Evolutionary conservation across 768 basidiomycete genomes (phyloP), one percentile per base, ranked within the genome.

Genomic region (Hericium rajendrae): DNA sequence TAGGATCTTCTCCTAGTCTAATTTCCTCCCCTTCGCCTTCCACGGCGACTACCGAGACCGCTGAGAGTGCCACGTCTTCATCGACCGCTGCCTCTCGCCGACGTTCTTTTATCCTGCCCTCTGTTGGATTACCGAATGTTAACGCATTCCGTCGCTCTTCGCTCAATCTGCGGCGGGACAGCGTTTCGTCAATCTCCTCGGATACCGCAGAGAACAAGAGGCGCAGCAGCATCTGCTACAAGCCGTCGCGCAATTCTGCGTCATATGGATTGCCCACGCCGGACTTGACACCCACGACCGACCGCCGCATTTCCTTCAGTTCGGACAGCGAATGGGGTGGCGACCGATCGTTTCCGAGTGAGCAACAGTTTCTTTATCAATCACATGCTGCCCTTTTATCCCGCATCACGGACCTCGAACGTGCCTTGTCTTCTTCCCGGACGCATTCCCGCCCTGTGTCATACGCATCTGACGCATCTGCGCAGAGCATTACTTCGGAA

Each of bases 321-420:
- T 67, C 64, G 38, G 71, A 70, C 48, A 68, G 68, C 51, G 67
- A 67, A 48, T 64, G 64, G 43, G 59, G 57, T 24, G 51, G 62
- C 6, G 56, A 56, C 2, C 52, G 62, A 12, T 66, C 66, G 60
- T 57, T 62, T 11, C 59, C 58, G 39, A 83, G 82, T 68, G 88
- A 91, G 69, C 88, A 90, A 65, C 83, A 89, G 77, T 92, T 91
- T 82, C 78, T 90, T 69, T 82, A 84, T 72, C 87, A 87, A 67
- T 88, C 86, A 58, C 90, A 93, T 74, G 83, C 87, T 59, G 80
- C 89, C 54, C 83, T 93, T 61, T 77, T 92, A 59, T 80, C 85
- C 64, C 84, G 90, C 60, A 91, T 92, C 69, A 83, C 83, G 50
- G 88, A 90, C 62, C 74, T 93, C 60, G 90, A 93, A 70, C 80